phyloP scores from a whole-genome alignment of 1,284 basidiomycete species.

The Moesziomyces globuligerus region DNA sequence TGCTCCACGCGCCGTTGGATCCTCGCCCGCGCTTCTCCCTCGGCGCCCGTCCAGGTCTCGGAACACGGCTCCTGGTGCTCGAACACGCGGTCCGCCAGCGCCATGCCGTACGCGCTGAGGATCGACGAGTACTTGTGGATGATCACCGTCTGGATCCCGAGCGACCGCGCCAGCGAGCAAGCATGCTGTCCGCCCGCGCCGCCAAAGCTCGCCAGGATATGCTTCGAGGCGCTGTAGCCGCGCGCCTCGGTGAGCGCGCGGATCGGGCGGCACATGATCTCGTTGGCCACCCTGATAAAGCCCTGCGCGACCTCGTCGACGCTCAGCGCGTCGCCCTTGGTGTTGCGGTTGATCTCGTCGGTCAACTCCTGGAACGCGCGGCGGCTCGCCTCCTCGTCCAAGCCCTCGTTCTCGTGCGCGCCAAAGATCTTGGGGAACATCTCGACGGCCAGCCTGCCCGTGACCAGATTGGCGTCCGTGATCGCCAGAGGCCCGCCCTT shows the following conservation, averaged over 20 bases:
- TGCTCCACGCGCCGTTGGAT: slow-evolving; percentile 67
- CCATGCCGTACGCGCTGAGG: slow-evolving; percentile 87
- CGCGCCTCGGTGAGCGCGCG: slow-evolving; percentile 89
- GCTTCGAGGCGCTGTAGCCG: slow-evolving; percentile 83
- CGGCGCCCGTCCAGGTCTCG: slow-evolving; percentile 71
- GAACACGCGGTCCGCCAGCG: slow-evolving; percentile 80
- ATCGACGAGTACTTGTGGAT: slow-evolving; percentile 88
- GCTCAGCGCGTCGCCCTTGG: slow-evolving; percentile 71
- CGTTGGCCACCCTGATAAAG: slow-evolving; percentile 68
- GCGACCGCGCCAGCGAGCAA: slow-evolving; percentile 82
- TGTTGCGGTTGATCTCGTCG: slow-evolving; percentile 75
- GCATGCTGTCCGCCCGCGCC: slow-evolving; percentile 92
- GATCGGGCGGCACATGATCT: slow-evolving; percentile 85
- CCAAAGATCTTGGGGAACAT: slow-evolving; percentile 87
- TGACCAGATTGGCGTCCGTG: slow-evolving; percentile 66
- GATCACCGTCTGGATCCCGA: slow-evolving; percentile 84
- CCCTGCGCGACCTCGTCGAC: slow-evolving; percentile 90
- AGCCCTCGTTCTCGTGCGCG: slow-evolving; percentile 80
- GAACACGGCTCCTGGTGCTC: slow-evolving; percentile 87
- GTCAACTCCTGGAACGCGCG: slow-evolving; percentile 76
- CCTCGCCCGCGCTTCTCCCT: slow-evolving; percentile 9
- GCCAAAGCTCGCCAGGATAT: slow-evolving; percentile 90
- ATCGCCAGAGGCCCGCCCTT: slow-evolving; percentile 66
- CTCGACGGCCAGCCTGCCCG: slow-evolving; percentile 61
- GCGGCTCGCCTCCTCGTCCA: slow-evolving; percentile 75